phyloP scores from a whole-genome alignment of 352 stramenopile species.

The Globisporangium sylvaticum region DNA sequence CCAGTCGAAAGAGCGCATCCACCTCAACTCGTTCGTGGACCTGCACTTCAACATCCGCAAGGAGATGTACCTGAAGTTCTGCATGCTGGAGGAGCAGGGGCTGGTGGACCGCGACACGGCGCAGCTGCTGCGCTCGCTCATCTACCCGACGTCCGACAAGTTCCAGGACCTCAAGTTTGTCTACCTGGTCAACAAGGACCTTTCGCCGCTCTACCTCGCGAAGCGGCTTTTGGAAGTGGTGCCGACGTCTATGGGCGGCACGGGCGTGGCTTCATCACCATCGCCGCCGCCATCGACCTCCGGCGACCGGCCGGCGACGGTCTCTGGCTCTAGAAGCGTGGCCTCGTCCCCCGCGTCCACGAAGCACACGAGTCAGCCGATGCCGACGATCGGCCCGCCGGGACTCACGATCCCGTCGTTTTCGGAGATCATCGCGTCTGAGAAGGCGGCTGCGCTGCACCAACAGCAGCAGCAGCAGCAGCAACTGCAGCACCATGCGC shows the following conservation, averaged over 20 bases:
- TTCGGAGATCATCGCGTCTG: slow-evolving; percentile 19
- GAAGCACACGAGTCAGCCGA: slow-evolving; percentile 8
- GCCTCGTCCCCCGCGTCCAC: slow-evolving; percentile 16
- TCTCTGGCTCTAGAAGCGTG: slow-evolving; percentile 3
- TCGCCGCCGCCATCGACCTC: slow-evolving; percentile 18
- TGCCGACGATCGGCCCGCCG: slow-evolving; percentile 16
- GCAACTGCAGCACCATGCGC: slow-evolving; percentile 24
- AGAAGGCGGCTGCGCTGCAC: slow-evolving; percentile 12
- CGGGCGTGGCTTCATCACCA: slow-evolving; percentile 28
- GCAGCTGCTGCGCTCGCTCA: slow-evolving; percentile 68
- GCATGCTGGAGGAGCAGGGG: slow-evolving; percentile 67
- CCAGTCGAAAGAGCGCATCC: slow-evolving; percentile 45
- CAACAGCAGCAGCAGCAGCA: slow-evolving; percentile 20
- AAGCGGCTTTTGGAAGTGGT: slow-evolving; percentile 75
- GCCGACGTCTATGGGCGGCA: slow-evolving; percentile 32
- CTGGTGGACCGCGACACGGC: slow-evolving; percentile 65
- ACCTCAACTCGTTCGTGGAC: slow-evolving; percentile 79
- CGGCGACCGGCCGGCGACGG: neutral
- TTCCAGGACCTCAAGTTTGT: slow-evolving; percentile 89
- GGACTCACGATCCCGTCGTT: slow-evolving; percentile 19
- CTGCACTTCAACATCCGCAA: slow-evolving; percentile 83
- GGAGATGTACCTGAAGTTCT: slow-evolving; percentile 86
- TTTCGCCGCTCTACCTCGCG: slow-evolving; percentile 68
- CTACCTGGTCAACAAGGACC: slow-evolving; percentile 85
- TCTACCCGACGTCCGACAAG: slow-evolving; percentile 76